Evolutionary conservation across 345 rosid species (phyloP), one percentile per base, ranked within the genome.

Genomic region (Reutealis trisperma): DNA sequence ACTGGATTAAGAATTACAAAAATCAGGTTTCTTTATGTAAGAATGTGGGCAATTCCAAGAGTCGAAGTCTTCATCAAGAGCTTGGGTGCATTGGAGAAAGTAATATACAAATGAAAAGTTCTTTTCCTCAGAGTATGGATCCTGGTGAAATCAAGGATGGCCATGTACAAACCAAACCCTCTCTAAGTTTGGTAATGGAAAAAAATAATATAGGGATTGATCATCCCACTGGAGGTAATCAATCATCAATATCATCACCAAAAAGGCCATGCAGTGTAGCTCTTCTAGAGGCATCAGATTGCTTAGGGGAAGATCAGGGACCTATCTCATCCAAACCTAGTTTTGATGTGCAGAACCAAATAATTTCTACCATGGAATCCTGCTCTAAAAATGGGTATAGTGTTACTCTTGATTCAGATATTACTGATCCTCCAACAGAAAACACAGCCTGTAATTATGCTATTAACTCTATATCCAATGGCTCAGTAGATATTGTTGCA

Each of bases 1-100:
- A 90, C 42, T 94, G 96, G 98, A 82, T 83, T 75, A 87, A 83
- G 54, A 87, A 88, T 80, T 80, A 90, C 85, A 86, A 81, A 75
- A 77, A 76, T 27, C 89, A 88, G 85, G 87, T 92, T 77, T 78
- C 80, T 79, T 82, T 86, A 30, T 77, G 67, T 79, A 89, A 87
- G 64, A 87, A 80, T 81, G 76, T 77, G 71, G 65, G 73, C 60
- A 78, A 71, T 65, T 79, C 81, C 63, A 90, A 84, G 81, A 74
- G 86, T 51, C 73, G 79, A 74, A 78, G 81, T 75, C 80, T 85
- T 79, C 87, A 77, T 25, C 79, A 73, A 74, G 89, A 81, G 76
- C 74, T 80, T 79, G 86, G 84, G 60, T 70, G 63, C 75, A 78
- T 75, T 69, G 84, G 87, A 71, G 86, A 88, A 73, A 72, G 87